These are phyloP conservation scores for Russula sp. DNA, from an alignment of 768 basidiomycete species.

Conservation along the genomic window DNA sequence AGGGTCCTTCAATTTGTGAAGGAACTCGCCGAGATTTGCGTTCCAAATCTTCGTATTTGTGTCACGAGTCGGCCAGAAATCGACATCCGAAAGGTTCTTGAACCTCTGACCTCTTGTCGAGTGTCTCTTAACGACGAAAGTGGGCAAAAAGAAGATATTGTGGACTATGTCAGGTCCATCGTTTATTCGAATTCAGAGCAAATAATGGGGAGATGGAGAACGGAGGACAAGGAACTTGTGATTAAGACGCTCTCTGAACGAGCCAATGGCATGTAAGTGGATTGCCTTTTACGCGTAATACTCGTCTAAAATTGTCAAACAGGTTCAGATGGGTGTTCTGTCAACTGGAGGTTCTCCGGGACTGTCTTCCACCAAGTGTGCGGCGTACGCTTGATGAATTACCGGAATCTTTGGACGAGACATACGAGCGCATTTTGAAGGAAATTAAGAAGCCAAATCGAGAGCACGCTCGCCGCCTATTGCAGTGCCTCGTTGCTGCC, in stretches of 20 bases:
- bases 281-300: too few relatives aligned
- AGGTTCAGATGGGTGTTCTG: too few relatives aligned
- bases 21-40: not conserved
- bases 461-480: not conserved
- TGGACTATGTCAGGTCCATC: not conserved
- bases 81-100: not conserved
- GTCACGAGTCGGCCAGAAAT: conserved; percentile 10
- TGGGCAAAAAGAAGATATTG: conserved; percentile 5
- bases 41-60: conserved; percentile 2
- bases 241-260: not conserved
- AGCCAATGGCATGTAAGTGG: conserved; percentile 11
- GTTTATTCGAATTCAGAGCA: not conserved
- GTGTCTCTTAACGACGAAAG: conserved; percentile 3
- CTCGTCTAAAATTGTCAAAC: not conserved
- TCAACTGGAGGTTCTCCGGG: too few relatives aligned
- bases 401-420: too few relatives aligned
- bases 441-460: too few relatives aligned
- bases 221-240: not conserved
- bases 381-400: too few relatives aligned
- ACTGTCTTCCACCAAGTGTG: too few relatives aligned
- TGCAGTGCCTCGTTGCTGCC: conserved; percentile 12
- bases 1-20: not conserved
- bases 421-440: too few relatives aligned
- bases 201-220: not conserved
- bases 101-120: not conserved